Evolutionary conservation across 176 grass and related monocot species (phyloP), one percentile per base, ranked within the genome.

Genomic region (Melocanna baccifera): DNA sequence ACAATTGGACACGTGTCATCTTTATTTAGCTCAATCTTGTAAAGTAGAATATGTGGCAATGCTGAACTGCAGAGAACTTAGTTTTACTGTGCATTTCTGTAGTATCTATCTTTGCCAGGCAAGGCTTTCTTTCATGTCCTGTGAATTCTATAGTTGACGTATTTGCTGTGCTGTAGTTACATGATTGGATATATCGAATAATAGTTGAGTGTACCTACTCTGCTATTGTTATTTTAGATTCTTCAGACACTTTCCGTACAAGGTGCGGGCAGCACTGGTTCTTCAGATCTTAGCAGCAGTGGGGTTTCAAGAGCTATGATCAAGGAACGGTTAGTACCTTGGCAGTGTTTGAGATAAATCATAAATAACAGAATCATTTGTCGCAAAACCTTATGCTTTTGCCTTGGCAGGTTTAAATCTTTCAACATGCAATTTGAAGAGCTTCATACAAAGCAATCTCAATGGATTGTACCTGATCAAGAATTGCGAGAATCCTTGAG

Each of bases 371-470:
- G 6, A 68, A 68, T 68, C 69, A 84, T 55, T 8, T 36, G 2
- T 20, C 66, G 45, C n/a, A 76, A 37, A 46, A 85, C 75, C 42
- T 28, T 5, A 37, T 20, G 5, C 52, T 69, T 67, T 79, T 77
- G 7, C 25, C 10, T 83, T 77, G 40, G 43, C 80, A 98, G 96
- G 85, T 98, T 98, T 61, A 95, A 98, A 75, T 88, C 89, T 51
- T 98, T 98, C 86, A 98, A 95, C 61, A 75, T 85, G 39, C 96
- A 95, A 70, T 98, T 98, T 39, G 96, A 98, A 88, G 96, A 98
- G 63, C 87, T 98, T 45, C 92, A 93, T 3, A 77, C 80, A 6
- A 95, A 95, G 69, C 96, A 98, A 80, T 98, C 92, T 15, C 92
- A 94, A 68, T 98, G 96, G 96, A 90, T 84, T 4, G 89, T 98